Evolutionary conservation across 129 eudicot genomes (phyloP).

Genomic region (Arctium lappa): DNA sequence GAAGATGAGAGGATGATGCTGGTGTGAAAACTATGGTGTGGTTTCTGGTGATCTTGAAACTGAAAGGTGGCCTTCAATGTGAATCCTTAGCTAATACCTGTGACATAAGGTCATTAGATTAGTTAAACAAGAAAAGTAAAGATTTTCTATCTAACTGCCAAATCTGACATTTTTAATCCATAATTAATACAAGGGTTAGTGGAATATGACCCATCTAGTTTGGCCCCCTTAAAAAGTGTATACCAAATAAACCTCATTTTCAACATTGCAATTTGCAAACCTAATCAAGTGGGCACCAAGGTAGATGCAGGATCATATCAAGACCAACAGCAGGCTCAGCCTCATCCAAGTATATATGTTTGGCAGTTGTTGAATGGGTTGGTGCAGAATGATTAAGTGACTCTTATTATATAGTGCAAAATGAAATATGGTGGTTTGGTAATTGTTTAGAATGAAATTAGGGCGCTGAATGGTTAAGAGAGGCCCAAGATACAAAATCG

Average conservation of each 20-base stretch:
- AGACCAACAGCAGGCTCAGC: slow-evolving; percentile 1
- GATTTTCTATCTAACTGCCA: neutral
- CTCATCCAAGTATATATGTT: neutral
- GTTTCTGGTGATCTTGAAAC: neutral
- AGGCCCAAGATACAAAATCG: too few relatives aligned
- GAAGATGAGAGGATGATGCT: slow-evolving; percentile 13
- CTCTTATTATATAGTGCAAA: too few relatives aligned
- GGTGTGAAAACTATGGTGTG: slow-evolving; percentile 17
- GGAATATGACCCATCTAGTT: slow-evolving; percentile 21
- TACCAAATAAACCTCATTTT: slow-evolving; percentile 18
- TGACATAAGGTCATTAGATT: slow-evolving; percentile 11
- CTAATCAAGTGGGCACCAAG: slow-evolving; percentile 18
- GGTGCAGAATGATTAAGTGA: too few relatives aligned
- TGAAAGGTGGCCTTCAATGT: neutral
- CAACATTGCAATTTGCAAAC: slow-evolving; percentile 30
- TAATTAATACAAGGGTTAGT: slow-evolving; percentile 3
- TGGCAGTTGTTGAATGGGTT: too few relatives aligned
- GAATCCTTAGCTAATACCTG: slow-evolving; percentile 31
- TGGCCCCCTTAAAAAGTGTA: slow-evolving; percentile 12
- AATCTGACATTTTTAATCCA: slow-evolving; percentile 14
- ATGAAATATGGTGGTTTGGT: too few relatives aligned
- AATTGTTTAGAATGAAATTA: too few relatives aligned
- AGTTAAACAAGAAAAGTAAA: slow-evolving; percentile 15
- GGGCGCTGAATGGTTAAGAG: too few relatives aligned
- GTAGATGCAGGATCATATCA: neutral